Evolutionary conservation across 805 yeast genomes (phyloP), one percentile per base, ranked within the genome.

Genomic region (Saturnispora serradocipensis): DNA sequence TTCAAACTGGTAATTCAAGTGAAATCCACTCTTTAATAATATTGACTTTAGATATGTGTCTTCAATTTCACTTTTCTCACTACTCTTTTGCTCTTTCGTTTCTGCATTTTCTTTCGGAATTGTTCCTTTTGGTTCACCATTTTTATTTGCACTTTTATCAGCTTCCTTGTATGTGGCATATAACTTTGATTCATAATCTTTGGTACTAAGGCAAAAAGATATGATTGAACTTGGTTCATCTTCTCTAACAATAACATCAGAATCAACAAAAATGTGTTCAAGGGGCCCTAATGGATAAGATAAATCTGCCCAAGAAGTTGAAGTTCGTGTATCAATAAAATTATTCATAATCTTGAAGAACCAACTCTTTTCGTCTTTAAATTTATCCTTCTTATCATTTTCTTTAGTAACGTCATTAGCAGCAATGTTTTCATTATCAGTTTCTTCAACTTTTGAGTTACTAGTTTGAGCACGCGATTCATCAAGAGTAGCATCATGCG

Each of bases 311-410:
- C 98, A 95, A 20, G 93, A 74, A 1, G 95, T 84, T 0, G 97
- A 93, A 1, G 98, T 87, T 60, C 99, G 72, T 67, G 93, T 98
- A 1, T 97, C 97, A 98, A 98, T 93, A 67, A 93, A 93, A 59
- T 83, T 88, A 0, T 95, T 80, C 51, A 95, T 71, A 0, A 95
- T 81, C 59, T 86, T 88, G 70, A 93, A 77, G 35, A 93, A 67
- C 0, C 97, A 84, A 22, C 82, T 78, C 57, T 80, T 79, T 61
- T 90, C 97, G 6, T 48, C 55, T 27, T 49, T 46, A 8, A 40
- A 42, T 20, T 46, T 51, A 3, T 46, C 53, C 6, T 32, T 36
- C 3, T 30, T 48, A 11, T 42, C 45, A n/a, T 52, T 51, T 13
- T 50, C 54, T 11, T 53, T 51, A 5, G 24, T 48, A 13, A 24